A percentile compares a stretch with the other conserved stretches of the same genome.
phyloP scores from a whole-genome alignment of 202 grass and related monocot genomes.

The Eragrostis tef region DNA sequence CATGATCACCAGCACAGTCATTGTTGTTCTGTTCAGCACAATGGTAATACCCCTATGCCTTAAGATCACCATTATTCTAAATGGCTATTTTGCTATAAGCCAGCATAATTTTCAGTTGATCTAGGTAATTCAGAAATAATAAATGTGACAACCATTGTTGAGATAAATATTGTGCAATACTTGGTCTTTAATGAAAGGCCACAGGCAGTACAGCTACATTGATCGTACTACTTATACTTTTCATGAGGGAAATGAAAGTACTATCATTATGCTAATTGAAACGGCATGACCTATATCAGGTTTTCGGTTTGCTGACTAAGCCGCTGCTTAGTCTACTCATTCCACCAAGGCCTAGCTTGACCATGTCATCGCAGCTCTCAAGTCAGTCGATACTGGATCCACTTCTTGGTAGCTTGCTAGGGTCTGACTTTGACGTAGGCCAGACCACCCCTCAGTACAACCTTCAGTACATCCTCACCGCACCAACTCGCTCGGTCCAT shows the following conservation, averaged over 20 bases:
- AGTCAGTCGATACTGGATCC: conserved; percentile 67
- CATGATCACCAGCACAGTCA: conserved; percentile 95
- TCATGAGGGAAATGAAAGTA: not conserved
- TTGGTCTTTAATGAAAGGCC: not conserved
- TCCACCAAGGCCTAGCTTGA: conserved; percentile 55
- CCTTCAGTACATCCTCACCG: conserved; percentile 60
- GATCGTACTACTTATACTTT: conserved; percentile 28
- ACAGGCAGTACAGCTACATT: not conserved
- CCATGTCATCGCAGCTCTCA: conserved; percentile 59
- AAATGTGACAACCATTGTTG: not conserved
- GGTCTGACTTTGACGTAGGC: conserved; percentile 55
- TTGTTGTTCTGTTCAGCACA: conserved; percentile 98
- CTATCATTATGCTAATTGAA: conserved; percentile 34
- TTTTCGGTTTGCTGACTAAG: conserved; percentile 88
- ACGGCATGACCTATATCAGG: conserved; percentile 53
- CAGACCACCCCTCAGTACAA: conserved; percentile 53
- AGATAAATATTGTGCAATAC: not conserved
- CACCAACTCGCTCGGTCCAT: conserved; percentile 74
- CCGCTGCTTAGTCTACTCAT: conserved; percentile 68
- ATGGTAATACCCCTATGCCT: conserved; percentile 56
- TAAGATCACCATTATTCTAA: conserved; percentile 13
- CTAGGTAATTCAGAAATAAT: not conserved
- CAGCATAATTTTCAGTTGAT: not conserved
- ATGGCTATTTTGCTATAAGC: not conserved
- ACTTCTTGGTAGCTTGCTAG: conserved; percentile 63